Evolutionary conservation across 140 eudicot species (phyloP).

Genomic region (Senecio squalidus): DNA sequence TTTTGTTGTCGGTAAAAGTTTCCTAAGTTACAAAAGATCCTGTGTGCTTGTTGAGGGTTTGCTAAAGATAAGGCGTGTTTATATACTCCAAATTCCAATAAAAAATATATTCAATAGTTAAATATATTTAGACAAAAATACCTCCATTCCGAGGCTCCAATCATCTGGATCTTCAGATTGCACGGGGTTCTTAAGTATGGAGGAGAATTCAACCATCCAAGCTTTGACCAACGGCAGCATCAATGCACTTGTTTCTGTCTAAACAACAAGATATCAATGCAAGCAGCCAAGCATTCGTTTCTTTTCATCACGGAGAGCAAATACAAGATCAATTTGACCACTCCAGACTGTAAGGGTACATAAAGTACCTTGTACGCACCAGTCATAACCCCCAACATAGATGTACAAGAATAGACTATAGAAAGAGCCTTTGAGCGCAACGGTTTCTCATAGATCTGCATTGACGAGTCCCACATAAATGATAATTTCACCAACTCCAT

Average conservation of each 20-base stretch:
- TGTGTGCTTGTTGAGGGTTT: no score
- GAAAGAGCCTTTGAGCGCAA: conserved; percentile 79
- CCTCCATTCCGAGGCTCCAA: conserved; percentile 99
- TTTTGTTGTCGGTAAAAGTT: no score
- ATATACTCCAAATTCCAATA: conserved; percentile 1
- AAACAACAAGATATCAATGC: conserved; percentile 3
- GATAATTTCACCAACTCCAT: background rate
- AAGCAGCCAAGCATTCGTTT: conserved; percentile 18
- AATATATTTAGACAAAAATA: conserved; percentile 20
- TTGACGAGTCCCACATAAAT: conserved; percentile 10
- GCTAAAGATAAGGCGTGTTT: no score
- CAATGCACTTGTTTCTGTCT: conserved; percentile 76
- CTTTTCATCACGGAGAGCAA: background rate
- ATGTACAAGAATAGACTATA: conserved; percentile 69
- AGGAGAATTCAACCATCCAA: conserved; percentile 85
- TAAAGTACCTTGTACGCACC: conserved; percentile 86
- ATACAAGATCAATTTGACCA: conserved; percentile 10
- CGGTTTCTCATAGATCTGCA: conserved; percentile 74
- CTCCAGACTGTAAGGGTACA: conserved; percentile 5
- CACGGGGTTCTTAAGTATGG: conserved; percentile 57
- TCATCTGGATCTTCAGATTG: conserved; percentile 98
- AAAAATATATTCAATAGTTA: background rate
- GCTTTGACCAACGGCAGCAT: conserved; percentile 69
- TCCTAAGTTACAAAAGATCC: no score
- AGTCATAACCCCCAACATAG: conserved; percentile 86